phyloP scores from a whole-genome alignment of 208 protist species.

The Novymonas esmeraldas region DNA sequence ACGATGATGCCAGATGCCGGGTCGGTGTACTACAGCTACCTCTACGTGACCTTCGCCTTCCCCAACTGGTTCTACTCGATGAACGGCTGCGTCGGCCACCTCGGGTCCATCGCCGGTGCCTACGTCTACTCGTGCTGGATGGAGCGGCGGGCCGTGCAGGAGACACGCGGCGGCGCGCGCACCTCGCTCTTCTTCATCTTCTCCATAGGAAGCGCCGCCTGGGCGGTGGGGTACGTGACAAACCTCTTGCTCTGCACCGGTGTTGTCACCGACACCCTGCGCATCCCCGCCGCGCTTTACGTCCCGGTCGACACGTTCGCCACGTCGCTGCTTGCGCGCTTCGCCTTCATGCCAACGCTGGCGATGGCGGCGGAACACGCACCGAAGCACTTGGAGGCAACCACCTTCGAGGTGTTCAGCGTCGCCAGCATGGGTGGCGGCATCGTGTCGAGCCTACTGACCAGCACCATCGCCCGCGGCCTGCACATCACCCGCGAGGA shows the following conservation, averaged over 20 bases:
- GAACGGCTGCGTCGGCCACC: conserved; percentile 30
- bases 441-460: conserved; percentile 40
- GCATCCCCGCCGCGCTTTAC: conserved; percentile 32
- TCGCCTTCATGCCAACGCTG: conserved; percentile 63
- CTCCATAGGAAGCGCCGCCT: conserved; percentile 41
- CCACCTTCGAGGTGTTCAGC: conserved; percentile 54
- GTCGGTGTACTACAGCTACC: conserved; percentile 51
- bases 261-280: conserved; percentile 29
- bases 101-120: conserved; percentile 46
- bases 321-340: conserved; percentile 43
- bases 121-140: conserved; percentile 51
- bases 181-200: conserved; percentile 57
- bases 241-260: conserved; percentile 58
- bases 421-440: conserved; percentile 42
- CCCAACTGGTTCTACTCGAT: conserved; percentile 46
- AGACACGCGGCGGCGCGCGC: conserved; percentile 19
- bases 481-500: conserved; percentile 31
- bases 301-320: conserved; percentile 56
- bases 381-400: conserved; percentile 52
- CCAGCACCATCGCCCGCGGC: conserved; percentile 24
- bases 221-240: conserved; percentile 48
- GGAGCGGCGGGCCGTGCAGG: conserved; percentile 33
- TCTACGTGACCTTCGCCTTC: conserved; percentile 37
- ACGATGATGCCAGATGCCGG: conserved; percentile 46
- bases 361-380: conserved; percentile 56